Evolutionary conservation across 257 asterid species (phyloP).

Genomic region (Solanum appendiculatum): DNA sequence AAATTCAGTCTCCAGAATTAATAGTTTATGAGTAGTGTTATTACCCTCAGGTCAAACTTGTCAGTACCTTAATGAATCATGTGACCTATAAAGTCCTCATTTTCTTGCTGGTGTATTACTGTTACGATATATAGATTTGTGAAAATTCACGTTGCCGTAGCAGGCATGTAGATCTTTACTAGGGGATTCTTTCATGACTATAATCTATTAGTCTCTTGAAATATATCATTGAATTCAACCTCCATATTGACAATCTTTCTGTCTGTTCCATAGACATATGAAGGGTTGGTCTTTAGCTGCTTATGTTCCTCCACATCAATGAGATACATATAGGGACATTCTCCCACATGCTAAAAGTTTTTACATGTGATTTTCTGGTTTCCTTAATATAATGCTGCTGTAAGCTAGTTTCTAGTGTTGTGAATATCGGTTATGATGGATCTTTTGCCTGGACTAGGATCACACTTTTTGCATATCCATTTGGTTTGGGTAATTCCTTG

Average conservation of each 20-base stretch:
- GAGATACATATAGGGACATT: not conserved
- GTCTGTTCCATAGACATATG: not conserved
- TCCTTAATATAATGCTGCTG: not conserved
- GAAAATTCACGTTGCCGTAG: not conserved
- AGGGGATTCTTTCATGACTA: not conserved
- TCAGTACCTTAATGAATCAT: not conserved
- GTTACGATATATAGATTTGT: not conserved
- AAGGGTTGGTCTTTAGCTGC: not conserved
- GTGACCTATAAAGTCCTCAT: not conserved
- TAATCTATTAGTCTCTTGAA: not conserved
- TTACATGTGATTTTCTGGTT: not conserved
- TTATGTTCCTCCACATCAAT: not conserved
- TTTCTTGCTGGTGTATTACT: not conserved
- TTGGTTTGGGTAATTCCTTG: not conserved
- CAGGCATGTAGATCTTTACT: not conserved
- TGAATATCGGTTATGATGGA: not conserved
- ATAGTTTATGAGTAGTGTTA: not conserved
- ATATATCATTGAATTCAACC: not conserved
- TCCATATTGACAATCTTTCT: not conserved
- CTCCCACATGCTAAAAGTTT: not conserved
- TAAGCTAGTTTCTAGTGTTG: not conserved
- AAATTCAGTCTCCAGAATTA: not conserved
- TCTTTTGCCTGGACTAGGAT: not conserved
- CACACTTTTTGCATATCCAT: not conserved
- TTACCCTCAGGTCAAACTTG: not conserved